A percentile compares a stretch with the other conserved stretches of the same genome.
phyloP scores from a whole-genome alignment of 2,329 filamentous ascomycete species.

The Fusarium austroafricanum region DNA sequence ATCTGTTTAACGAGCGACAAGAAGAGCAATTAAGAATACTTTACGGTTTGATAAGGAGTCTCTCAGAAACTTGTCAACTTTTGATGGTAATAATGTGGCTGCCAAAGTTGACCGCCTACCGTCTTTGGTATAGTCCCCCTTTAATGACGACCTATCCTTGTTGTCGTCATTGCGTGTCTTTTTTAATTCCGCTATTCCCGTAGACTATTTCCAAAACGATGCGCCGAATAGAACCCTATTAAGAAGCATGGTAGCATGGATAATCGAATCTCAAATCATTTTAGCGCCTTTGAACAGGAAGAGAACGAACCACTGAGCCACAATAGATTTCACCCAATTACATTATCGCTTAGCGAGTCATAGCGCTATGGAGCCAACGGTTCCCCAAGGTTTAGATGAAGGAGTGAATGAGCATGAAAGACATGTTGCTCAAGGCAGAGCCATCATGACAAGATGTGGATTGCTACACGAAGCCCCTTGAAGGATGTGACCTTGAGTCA shows the following conservation, averaged over 20 bases:
- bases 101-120: constrained; percentile 13
- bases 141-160: constrained; percentile 3
- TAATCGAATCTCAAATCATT: not conserved
- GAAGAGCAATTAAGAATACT: constrained; percentile 14
- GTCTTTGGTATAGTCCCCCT: not conserved
- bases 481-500: no score
- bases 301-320: not conserved
- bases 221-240: no score
- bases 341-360: no score
- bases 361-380: no score
- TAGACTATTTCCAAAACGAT: not conserved
- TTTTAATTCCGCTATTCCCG: not conserved
- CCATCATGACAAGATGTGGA: no score
- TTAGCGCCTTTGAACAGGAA: not conserved
- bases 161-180: not conserved
- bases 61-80: constrained; percentile 16
- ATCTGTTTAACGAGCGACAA: constrained; percentile 35
- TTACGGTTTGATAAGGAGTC: constrained; percentile 1
- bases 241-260: not conserved
- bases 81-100: constrained; percentile 7
- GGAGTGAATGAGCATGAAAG: no score
- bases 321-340: not conserved
- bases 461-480: no score
- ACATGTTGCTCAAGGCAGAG: no score
- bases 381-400: no score